Percentiles rank a stretch among this genome's conserved stretches.
Evolutionary conservation across 2,329 filamentous ascomycete species (phyloP).

Genomic region (Fusarium caatingaense): DNA sequence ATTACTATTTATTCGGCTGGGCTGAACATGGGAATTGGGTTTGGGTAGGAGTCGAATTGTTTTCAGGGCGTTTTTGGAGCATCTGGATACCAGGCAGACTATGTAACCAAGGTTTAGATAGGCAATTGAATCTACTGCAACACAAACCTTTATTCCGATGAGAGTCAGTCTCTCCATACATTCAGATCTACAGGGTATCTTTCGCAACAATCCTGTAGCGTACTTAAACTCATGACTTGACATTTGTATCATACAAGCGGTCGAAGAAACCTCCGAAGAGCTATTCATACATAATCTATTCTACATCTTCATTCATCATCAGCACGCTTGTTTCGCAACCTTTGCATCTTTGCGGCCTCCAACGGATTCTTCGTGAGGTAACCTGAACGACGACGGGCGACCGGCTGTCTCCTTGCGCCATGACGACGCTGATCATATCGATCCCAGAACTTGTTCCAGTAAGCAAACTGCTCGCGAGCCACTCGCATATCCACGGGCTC

Average conservation of each 20-base stretch:
- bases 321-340: not conserved
- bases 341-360: not conserved
- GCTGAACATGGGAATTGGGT: not conserved
- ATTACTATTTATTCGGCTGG: not conserved
- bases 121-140: constrained; percentile 10
- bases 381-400: not conserved
- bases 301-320: constrained; percentile 26
- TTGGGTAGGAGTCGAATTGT: not conserved
- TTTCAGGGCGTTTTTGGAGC: constrained; percentile 31
- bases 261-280: constrained; percentile 7
- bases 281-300: constrained; percentile 28
- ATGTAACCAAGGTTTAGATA: constrained; percentile 17
- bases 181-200: not conserved
- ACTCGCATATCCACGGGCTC: constrained; percentile 30
- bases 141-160: not conserved
- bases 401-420: not conserved
- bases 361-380: not conserved
- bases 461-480: constrained; percentile 33
- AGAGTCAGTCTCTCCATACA: not conserved
- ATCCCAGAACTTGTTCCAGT: constrained; percentile 44
- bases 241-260: constrained; percentile 25
- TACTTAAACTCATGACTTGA: not conserved
- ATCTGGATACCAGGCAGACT: constrained; percentile 29
- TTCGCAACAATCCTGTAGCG: not conserved
- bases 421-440: constrained; percentile 43